Percentiles rank a stretch among this genome's conserved stretches.
Conservation (phyloP, 2,329 filamentous ascomycete species). For the Exophiala spinifera region DNA sequence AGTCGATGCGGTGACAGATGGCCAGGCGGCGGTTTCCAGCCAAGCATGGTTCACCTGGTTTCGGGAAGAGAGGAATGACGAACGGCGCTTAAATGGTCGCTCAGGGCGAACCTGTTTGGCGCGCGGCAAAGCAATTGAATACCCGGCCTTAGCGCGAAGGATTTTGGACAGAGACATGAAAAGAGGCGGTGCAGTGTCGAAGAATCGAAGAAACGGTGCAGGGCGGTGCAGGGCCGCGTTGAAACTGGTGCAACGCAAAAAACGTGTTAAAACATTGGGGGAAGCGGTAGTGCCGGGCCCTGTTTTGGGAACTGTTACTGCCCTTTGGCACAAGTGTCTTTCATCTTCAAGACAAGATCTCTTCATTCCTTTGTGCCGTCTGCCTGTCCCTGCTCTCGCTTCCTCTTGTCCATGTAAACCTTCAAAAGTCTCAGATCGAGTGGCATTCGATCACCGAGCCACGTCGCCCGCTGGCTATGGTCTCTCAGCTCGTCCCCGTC, state of each 20-base stretch:
- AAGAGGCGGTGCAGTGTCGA: too few species aligned
- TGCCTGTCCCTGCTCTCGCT: background rate
- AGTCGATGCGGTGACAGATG: background rate
- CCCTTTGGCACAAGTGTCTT: background rate
- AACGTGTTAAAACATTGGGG: too few species aligned
- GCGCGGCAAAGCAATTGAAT: too few species aligned
- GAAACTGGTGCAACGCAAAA: too few species aligned
- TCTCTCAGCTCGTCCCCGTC: slow-evolving; percentile 52
- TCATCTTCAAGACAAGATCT: background rate
- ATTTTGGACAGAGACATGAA: too few species aligned
- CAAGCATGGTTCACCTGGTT: background rate
- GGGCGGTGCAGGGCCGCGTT: too few species aligned
- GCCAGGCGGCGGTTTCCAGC: background rate
- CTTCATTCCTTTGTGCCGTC: slow-evolving; percentile 5
- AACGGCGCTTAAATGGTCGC: background rate
- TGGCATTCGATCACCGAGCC: slow-evolving; percentile 46
- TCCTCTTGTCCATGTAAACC: slow-evolving; percentile 8
- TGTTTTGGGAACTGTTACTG: background rate
- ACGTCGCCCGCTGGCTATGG: slow-evolving; percentile 45
- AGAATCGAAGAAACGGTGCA: too few species aligned
- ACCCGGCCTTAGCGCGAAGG: too few species aligned
- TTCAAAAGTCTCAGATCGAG: slow-evolving; percentile 42
- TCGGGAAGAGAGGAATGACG: background rate
- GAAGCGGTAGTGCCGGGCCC: background rate
- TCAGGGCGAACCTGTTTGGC: background rate